These are phyloP conservation scores for Blastobotrys apis DNA, from an alignment of 1,139 yeast genomes.

Conservation along the genomic window DNA sequence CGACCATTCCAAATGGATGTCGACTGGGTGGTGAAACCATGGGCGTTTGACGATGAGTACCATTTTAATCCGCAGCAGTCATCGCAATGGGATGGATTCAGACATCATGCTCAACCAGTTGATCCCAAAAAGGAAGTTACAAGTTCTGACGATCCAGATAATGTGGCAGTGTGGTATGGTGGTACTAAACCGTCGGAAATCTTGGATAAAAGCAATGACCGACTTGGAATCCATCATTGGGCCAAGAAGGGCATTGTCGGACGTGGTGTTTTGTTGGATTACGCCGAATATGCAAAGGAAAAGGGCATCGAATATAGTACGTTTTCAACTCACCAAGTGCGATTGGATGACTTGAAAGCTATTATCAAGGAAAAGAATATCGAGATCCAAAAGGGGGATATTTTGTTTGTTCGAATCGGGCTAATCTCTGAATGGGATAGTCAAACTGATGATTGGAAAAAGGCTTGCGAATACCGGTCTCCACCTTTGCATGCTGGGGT, in stretches of 20 bases:
- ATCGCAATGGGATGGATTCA: slow-evolving; percentile 37
- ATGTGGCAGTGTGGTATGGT: slow-evolving; percentile 25
- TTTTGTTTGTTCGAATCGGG: slow-evolving; percentile 32
- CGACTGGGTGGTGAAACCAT: slow-evolving; percentile 10
- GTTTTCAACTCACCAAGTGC: slow-evolving; percentile 26
- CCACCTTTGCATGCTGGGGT: slow-evolving; percentile 24
- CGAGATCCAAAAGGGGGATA: slow-evolving; percentile 29
- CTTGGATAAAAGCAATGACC: slow-evolving; percentile 17
- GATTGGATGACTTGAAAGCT: slow-evolving; percentile 23
- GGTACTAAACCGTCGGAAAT: slow-evolving; percentile 29
- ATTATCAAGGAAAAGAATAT: slow-evolving; percentile 23
- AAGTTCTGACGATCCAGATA: slow-evolving; percentile 10
- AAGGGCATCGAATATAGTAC: slow-evolving; percentile 27
- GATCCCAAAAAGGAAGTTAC: slow-evolving; percentile 6
- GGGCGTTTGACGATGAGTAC: slow-evolving; percentile 31
- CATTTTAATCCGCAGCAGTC: slow-evolving; percentile 33
- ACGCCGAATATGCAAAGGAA: slow-evolving; percentile 29
- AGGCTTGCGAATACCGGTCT: not conserved
- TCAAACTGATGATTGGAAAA: slow-evolving; percentile 17
- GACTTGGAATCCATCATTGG: slow-evolving; percentile 33
- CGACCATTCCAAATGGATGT: slow-evolving; percentile 14
- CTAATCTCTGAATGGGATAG: slow-evolving; percentile 30
- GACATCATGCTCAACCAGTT: slow-evolving; percentile 29
- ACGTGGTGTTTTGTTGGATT: slow-evolving; percentile 34
- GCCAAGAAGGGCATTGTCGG: slow-evolving; percentile 33